Percentiles rank a stretch among this genome's conserved stretches.
These are phyloP conservation scores for Trametopsis cervina DNA, from an alignment of 768 basidiomycete genomes.

Conservation along the genomic window DNA sequence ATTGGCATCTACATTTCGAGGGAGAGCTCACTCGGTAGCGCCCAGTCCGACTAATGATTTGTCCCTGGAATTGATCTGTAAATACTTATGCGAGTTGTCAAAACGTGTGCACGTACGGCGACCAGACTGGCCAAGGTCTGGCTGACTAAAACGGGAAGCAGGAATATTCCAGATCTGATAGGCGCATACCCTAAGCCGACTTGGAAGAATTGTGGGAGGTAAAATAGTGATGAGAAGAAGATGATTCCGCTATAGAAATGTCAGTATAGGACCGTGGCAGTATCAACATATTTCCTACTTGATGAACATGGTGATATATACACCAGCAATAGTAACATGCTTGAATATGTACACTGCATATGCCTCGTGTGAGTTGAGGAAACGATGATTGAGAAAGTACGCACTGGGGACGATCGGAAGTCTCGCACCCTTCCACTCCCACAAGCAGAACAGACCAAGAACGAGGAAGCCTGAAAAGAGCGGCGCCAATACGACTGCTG, in stretches of 20 bases:
- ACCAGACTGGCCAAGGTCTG: constrained; percentile 55
- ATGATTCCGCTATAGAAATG: constrained; percentile 40
- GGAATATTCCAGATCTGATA: constrained; percentile 54
- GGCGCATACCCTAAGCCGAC: constrained; percentile 62
- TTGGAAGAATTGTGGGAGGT: constrained; percentile 73
- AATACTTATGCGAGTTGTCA: neutral
- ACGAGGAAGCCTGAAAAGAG: constrained; percentile 45
- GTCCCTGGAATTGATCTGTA: constrained; percentile 33
- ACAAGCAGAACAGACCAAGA: constrained; percentile 52
- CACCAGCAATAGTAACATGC: constrained; percentile 56
- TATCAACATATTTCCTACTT: constrained; percentile 32
- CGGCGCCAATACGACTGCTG: constrained; percentile 43
- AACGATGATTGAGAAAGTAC: constrained; percentile 14
- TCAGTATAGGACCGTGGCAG: neutral
- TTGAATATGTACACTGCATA: constrained; percentile 64
- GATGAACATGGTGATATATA: constrained; percentile 64
- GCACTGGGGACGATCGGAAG: constrained; percentile 70
- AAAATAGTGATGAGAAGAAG: constrained; percentile 60
- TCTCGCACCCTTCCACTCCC: constrained; percentile 65
- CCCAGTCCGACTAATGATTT: constrained; percentile 57
- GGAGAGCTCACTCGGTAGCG: constrained; percentile 48
- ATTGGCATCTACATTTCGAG: no score
- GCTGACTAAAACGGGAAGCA: constrained; percentile 62
- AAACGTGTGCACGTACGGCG: constrained; percentile 26
- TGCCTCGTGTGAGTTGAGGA: neutral